Conservation (phyloP, 768 basidiomycete genomes). For the Xanthoconium purpureum region DNA sequence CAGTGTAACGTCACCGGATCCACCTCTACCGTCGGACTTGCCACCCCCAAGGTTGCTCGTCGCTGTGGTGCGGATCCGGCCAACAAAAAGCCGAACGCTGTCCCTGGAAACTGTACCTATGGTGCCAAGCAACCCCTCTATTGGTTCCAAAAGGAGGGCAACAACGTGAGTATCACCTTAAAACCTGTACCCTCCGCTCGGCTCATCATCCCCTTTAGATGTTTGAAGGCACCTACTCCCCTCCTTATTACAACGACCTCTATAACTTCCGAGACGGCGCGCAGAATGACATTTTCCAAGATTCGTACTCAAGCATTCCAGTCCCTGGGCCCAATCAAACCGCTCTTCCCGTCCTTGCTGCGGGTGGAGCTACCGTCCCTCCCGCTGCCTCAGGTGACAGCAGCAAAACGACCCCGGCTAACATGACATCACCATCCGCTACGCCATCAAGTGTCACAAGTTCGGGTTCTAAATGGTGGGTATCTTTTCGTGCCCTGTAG, state of each 20-base stretch:
- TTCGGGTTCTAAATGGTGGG: conserved; percentile 13
- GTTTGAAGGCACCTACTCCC: conserved; percentile 59
- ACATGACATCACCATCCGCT: neutral
- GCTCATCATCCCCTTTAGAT: conserved; percentile 38
- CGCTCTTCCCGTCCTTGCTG: conserved; percentile 18
- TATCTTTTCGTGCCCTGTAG: neutral
- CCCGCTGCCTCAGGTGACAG: neutral
- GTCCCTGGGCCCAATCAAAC: conserved; percentile 40
- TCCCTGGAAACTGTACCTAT: conserved; percentile 65
- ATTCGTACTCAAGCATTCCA: conserved; percentile 49
- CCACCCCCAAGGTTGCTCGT: conserved; percentile 55
- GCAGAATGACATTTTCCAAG: conserved; percentile 69
- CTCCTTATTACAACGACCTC: conserved; percentile 63
- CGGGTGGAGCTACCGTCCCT: neutral
- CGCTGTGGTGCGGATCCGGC: conserved; percentile 61
- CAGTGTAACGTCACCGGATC: conserved; percentile 58
- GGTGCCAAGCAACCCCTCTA: conserved; percentile 71
- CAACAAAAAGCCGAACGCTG: conserved; percentile 40
- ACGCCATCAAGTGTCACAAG: neutral
- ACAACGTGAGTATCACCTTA: conserved; percentile 46
- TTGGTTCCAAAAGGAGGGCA: conserved; percentile 61
- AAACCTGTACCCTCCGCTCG: neutral
- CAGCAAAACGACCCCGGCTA: too few species aligned
- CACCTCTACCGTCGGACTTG: conserved; percentile 50
- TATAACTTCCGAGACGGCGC: conserved; percentile 74